Percentiles rank a stretch among this genome's conserved stretches.
Conservation (phyloP, 805 yeast genomes). For the Alloascoidea hylecoeti region DNA sequence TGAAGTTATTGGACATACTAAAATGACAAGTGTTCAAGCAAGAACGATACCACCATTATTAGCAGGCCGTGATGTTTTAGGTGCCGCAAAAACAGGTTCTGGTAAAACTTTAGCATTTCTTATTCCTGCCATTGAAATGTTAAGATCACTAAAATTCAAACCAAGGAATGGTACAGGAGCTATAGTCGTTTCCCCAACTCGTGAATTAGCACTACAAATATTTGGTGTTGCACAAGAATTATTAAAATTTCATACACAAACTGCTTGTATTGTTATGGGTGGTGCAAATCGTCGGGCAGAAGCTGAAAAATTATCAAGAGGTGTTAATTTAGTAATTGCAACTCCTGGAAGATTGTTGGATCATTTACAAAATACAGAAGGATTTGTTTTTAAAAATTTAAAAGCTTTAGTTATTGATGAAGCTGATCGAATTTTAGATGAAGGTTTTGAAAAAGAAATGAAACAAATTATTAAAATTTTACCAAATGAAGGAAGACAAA, state of each 20-base stretch:
- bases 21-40: constrained; percentile 90
- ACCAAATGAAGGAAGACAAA: constrained; percentile 87
- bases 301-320: constrained; percentile 86
- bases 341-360: constrained; percentile 96
- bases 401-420: constrained; percentile 93
- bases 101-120: constrained; percentile 95
- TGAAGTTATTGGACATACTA: constrained; percentile 76
- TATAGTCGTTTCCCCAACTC: constrained; percentile 88
- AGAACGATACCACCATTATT: constrained; percentile 92
- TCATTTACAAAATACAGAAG: constrained; percentile 90
- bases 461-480: constrained; percentile 86
- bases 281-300: constrained; percentile 97
- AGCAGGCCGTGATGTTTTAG: constrained; percentile 94
- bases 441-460: constrained; percentile 99
- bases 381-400: constrained; percentile 87
- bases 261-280: constrained; percentile 93
- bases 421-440: constrained; percentile 95
- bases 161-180: constrained; percentile 99
- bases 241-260: constrained; percentile 82
- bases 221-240: constrained; percentile 96
- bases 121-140: constrained; percentile 88
- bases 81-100: constrained; percentile 99
- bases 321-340: constrained; percentile 88
- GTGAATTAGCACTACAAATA: constrained; percentile 94
- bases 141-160: constrained; percentile 82